phyloP scores from a whole-genome alignment of 2,329 filamentous ascomycete genomes.

The Botrytis squamosa region DNA sequence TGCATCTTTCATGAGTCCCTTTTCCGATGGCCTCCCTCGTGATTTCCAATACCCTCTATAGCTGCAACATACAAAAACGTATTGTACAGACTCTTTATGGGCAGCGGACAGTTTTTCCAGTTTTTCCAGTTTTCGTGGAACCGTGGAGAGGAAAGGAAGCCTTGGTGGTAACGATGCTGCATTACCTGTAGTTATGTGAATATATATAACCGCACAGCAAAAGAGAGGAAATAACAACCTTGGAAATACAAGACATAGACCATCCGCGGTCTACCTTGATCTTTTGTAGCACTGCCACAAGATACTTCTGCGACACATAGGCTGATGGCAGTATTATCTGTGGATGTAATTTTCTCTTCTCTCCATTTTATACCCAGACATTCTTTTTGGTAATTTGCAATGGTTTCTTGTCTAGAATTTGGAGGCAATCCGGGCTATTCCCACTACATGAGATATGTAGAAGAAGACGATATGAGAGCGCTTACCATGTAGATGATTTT shows the following conservation, averaged over 20 bases:
- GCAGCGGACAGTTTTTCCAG: constrained; percentile 38
- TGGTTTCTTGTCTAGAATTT: constrained; percentile 64
- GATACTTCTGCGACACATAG: constrained; percentile 49
- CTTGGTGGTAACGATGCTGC: constrained; percentile 58
- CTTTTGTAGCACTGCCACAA: background rate
- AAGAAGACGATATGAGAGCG: background rate
- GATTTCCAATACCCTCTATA: constrained; percentile 69
- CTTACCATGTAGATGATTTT: constrained; percentile 23
- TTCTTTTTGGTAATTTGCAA: constrained; percentile 59
- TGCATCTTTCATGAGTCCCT: constrained; percentile 67
- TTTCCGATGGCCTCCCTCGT: constrained; percentile 66
- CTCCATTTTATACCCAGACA: constrained; percentile 65
- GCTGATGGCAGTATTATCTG: constrained; percentile 65
- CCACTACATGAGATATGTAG: constrained; percentile 12
- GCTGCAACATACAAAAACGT: constrained; percentile 55
- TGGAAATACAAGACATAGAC: constrained; percentile 59
- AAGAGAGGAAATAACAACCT: constrained; percentile 42
- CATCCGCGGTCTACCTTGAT: background rate
- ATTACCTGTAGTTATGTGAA: constrained; percentile 49
- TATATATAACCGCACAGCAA: constrained; percentile 22
- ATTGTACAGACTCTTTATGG: constrained; percentile 34
- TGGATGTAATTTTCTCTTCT: constrained; percentile 58
- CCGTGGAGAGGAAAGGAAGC: constrained; percentile 55
- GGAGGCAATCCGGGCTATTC: constrained; percentile 77
- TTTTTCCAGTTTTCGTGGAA: constrained; percentile 48